These are phyloP conservation scores for Solanum hybrid DNA, from an alignment of 305 asterid species.

Conservation along the genomic window DNA sequence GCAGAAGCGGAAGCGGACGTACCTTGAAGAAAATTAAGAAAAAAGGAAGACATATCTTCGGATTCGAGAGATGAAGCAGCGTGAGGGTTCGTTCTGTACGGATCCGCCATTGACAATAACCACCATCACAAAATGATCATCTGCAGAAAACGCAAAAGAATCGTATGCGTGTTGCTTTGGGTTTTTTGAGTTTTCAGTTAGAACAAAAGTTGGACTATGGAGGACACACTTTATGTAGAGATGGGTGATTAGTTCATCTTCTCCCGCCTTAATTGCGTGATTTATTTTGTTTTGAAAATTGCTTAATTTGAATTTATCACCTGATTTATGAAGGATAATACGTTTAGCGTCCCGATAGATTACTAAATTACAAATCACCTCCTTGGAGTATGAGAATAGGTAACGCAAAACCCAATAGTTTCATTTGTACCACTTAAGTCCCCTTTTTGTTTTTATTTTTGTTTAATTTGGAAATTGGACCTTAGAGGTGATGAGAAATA, in stretches of 20 bases:
- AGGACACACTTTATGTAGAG: not conserved
- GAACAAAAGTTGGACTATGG: not conserved
- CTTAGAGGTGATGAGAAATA: not conserved
- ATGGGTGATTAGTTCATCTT: constrained; percentile 8
- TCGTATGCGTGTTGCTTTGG: not conserved
- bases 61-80: constrained; percentile 34
- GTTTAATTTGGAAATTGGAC: not conserved
- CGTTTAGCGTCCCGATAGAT: not conserved
- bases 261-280: constrained; percentile 68
- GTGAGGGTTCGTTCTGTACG: constrained; percentile 37
- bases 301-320: not conserved
- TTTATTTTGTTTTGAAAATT: constrained; percentile 4
- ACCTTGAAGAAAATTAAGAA: constrained; percentile 62
- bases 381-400: not conserved
- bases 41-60: constrained; percentile 71
- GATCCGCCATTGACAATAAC: constrained; percentile 65
- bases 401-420: not conserved
- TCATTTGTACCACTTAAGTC: not conserved
- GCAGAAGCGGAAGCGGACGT: constrained; percentile 42
- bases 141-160: not conserved
- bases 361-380: not conserved
- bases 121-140: not conserved
- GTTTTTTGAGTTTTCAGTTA: not conserved
- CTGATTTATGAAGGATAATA: not conserved
- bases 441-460: not conserved